phyloP scores from a whole-genome alignment of 768 basidiomycete species.

The Tylopilus intermedius region DNA sequence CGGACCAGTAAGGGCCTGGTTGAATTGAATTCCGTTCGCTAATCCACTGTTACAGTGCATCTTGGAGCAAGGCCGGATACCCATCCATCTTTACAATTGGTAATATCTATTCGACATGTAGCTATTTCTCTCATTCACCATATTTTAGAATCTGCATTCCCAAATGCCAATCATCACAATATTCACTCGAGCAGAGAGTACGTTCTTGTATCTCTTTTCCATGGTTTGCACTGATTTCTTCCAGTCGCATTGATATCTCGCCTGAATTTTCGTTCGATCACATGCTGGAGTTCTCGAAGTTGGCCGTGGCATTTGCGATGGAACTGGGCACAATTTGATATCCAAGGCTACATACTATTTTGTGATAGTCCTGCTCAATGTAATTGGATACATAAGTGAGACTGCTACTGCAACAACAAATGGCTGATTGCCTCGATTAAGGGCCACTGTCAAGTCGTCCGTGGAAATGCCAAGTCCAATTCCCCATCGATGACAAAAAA shows the following conservation, averaged over 20 bases:
- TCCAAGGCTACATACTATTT: not conserved
- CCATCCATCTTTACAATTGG: conserved; percentile 79
- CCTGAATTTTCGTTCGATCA: conserved; percentile 87
- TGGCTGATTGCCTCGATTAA: not conserved
- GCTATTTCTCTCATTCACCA: not conserved
- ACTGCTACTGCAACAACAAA: not conserved
- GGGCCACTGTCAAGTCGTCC: not conserved
- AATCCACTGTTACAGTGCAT: conserved; percentile 44
- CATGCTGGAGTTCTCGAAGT: conserved; percentile 85
- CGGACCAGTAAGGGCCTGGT: conserved; percentile 68
- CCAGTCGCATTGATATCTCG: conserved; percentile 77
- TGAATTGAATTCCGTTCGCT: conserved; percentile 17
- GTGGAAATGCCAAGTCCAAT: conserved; percentile 1
- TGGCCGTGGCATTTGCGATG: conserved; percentile 73
- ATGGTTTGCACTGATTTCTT: conserved; percentile 28
- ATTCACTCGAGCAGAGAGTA: conserved; percentile 83
- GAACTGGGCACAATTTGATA: conserved; percentile 53
- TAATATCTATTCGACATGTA: conserved; percentile 2
- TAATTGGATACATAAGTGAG: not conserved
- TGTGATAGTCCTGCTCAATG: not conserved
- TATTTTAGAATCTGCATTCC: conserved; percentile 58
- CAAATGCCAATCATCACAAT: conserved; percentile 66
- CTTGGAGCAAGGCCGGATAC: conserved; percentile 84
- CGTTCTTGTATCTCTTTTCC: conserved; percentile 35
- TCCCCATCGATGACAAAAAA: not conserved